phyloP scores from a whole-genome alignment of 2,329 filamentous ascomycete species.

The Fusarium dlaminii region DNA sequence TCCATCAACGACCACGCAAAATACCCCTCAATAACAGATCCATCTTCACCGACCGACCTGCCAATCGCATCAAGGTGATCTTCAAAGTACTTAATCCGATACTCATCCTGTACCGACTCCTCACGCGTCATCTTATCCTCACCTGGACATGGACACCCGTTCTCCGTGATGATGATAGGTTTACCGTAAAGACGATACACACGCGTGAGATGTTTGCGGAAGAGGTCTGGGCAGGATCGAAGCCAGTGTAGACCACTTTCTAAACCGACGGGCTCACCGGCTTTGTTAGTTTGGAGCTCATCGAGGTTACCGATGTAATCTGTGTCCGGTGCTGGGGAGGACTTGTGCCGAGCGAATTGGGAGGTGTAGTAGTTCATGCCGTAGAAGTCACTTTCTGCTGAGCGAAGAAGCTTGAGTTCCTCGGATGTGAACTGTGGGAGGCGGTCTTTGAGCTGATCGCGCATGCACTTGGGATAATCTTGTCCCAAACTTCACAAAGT shows the following conservation, averaged over 20 bases:
- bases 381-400: constrained; percentile 36
- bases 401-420: constrained; percentile 41
- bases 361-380: constrained; percentile 36
- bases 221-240: constrained; percentile 16
- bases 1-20: constrained; percentile 35
- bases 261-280: background rate
- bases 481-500: constrained; percentile 34
- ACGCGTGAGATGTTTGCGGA: constrained; percentile 22
- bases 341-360: constrained; percentile 11
- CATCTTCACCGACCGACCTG: constrained; percentile 16
- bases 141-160: constrained; percentile 21
- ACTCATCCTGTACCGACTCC: constrained; percentile 50
- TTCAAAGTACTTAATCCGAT: constrained; percentile 50
- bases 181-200: constrained; percentile 24
- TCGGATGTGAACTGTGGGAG: constrained; percentile 44
- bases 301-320: constrained; percentile 26
- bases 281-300: constrained; percentile 18
- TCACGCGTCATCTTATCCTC: constrained; percentile 35
- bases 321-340: background rate
- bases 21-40: constrained; percentile 9
- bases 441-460: constrained; percentile 45
- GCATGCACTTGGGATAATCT: constrained; percentile 51
- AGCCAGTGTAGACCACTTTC: constrained; percentile 25
- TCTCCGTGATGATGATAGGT: constrained; percentile 29
- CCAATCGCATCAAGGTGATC: constrained; percentile 52